phyloP scores from a whole-genome alignment of 345 rosid genomes.

The Corchorus capsularis region DNA sequence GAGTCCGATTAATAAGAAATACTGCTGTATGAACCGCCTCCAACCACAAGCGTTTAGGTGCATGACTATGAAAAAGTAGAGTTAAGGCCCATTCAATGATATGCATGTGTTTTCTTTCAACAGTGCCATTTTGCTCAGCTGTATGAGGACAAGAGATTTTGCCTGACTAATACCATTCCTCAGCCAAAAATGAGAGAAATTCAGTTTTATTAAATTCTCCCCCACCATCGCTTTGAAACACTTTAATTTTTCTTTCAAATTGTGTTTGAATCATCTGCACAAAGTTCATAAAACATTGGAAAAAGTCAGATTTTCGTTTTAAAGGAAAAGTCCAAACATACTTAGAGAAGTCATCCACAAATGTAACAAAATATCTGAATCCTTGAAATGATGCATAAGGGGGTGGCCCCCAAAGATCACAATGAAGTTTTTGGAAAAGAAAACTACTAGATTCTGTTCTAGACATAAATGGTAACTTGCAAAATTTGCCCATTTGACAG shows the following conservation, averaged over 20 bases:
- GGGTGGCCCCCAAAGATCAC: too few relatives aligned
- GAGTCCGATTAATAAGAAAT: neutral
- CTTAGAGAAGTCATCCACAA: too few relatives aligned
- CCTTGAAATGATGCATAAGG: too few relatives aligned
- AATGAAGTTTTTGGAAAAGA: too few relatives aligned
- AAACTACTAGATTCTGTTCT: too few relatives aligned
- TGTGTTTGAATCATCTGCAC: constrained; percentile 1
- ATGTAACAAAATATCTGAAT: too few relatives aligned
- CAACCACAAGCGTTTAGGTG: neutral
- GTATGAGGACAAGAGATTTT: neutral
- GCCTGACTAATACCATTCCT: neutral
- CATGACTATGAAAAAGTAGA: neutral
- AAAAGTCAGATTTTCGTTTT: neutral
- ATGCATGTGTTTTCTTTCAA: neutral
- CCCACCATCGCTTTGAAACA: constrained; percentile 10
- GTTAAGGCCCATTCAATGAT: neutral
- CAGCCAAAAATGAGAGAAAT: neutral
- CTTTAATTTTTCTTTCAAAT: constrained; percentile 17
- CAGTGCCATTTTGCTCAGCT: neutral
- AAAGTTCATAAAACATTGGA: neutral
- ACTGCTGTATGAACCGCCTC: neutral
- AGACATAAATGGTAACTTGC: too few relatives aligned
- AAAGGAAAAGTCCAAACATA: too few relatives aligned
- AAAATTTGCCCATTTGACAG: neutral
- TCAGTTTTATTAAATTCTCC: constrained; percentile 4